phyloP scores from a whole-genome alignment of 2,329 filamentous ascomycete species.

The Diaporthe sp. region DNA sequence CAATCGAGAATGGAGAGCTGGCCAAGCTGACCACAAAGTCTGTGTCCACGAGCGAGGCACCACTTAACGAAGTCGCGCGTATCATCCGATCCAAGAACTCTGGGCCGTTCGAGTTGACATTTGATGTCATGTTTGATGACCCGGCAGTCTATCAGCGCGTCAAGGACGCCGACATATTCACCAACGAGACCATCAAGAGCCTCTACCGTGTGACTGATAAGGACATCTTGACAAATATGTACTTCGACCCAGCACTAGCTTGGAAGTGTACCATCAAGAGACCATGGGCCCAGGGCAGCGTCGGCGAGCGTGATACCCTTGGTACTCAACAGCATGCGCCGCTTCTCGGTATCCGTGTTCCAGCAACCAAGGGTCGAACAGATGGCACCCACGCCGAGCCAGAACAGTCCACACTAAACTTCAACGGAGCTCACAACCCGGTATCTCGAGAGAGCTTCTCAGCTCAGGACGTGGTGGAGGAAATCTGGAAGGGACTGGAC shows the following conservation, averaged over 20 bases:
- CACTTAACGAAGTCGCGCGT: constrained; percentile 53
- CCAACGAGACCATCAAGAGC: background rate
- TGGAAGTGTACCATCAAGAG: constrained; percentile 1
- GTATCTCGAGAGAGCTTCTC: background rate
- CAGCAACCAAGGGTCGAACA: background rate
- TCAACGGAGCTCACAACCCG: accelerated
- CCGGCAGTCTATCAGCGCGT: constrained; percentile 52
- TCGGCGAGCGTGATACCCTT: constrained; percentile 10
- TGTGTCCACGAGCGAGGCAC: background rate
- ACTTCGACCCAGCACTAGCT: background rate
- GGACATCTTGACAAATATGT: background rate
- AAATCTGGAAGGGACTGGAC: background rate
- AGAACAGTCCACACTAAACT: too few relatives aligned
- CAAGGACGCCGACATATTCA: constrained; percentile 43
- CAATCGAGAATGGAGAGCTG: background rate
- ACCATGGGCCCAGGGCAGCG: constrained; percentile 12
- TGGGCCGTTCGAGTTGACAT: constrained; percentile 65
- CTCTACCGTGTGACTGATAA: background rate
- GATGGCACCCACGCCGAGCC: too few relatives aligned
- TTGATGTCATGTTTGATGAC: constrained; percentile 64
- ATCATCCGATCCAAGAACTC: constrained; percentile 65
- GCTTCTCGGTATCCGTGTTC: background rate
- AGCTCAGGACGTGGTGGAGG: background rate
- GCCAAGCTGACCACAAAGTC: background rate
- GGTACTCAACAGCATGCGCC: constrained; percentile 11